Base-by-base conservation (phyloP, 176 grass and related monocot species). In the Carex myosuroides region DNA sequence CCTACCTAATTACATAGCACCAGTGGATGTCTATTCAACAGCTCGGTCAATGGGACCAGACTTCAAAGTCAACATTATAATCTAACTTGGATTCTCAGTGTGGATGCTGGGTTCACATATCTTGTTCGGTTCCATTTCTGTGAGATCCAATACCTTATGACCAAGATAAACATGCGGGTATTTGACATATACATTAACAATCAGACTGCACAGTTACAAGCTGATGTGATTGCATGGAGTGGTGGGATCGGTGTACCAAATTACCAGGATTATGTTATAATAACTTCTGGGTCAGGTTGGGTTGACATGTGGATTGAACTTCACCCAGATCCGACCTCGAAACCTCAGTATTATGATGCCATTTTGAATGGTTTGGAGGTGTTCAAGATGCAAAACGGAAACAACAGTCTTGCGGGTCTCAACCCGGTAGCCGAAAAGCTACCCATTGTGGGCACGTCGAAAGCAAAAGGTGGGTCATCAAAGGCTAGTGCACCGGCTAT, bases 341-440 rank as follows among this genome's bases (percentile, higher is more conserved):
- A 91, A 29, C 77, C 94, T 35, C 56, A 94, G 72, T 68, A 8
- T 46, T 91, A 88, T 71, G 64, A 97, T 86, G 85, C 92, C 20
- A 97, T 97, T 70, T 86, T 97, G 58, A 97, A 97, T 89, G 94
- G 94, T 41, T 12, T 97, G 73, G 94, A 97, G 88, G 87, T 97
- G 17, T 97, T 97, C 79, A 94, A 97, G 88, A 6, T 97, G 84
- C 90, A 92, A 64, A 82, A 91, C 37, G 39, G 0, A 24, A 91
- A 94, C 67, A 89, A 71, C 32, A 97, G 92, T 83, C 90, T 97
- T 80, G 92, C 90, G 3, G 94, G 94, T 75, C 88, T 91, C 44
- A 97, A 97, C 71, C 94, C 92, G 42, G 60, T 86, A 37, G 83
- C 88, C 16, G 61, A 3, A 33, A 66, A 21, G 44, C 70, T 13